Evolutionary conservation across 202 grass and related monocot species (phyloP), one percentile per base, ranked within the genome.

Genomic region (Alloteropsis angusta): DNA sequence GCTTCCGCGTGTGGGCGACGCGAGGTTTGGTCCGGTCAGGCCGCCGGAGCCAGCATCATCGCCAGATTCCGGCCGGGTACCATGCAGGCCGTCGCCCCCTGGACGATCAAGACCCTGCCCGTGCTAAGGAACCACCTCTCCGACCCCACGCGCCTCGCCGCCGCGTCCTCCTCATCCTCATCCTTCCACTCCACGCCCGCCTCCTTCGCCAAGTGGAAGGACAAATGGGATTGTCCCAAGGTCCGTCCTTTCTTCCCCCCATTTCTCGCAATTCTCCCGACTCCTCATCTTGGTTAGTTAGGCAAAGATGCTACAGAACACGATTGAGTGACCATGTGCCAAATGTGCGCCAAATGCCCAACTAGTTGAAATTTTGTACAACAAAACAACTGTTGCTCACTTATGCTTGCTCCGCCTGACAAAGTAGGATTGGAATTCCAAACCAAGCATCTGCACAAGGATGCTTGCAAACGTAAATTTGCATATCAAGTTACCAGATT

Each of bases 131-230:
- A 17, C 60, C 83, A 86, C 18, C 78, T 85, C 35, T 43, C 10
- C 65, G 43, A 46, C 16, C 60, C 53, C 36, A 28, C 74, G 50
- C 82, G 82, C 4, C 61, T 67, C 17, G 54, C 84, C 17, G 54
- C 84, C 11, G 63, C 65, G 11, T 4, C 35, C 52, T 26, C 49
- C 5, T 49, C 65, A 12, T 26, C 49, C 5, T 49, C 65, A 12
- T 87, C 87, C 63, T 88, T 97, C 81, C 91, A 93, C 85, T 90
- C 89, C 79, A 92, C 91, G 16, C 80, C 82, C 25, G n/a, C 80
- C 52, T 65, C 74, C 1, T 48, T 80, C 45, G 89, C 83, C 2
- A 92, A 94, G 89, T 92, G 95, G 87, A 94, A 88, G 81, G 45
- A n/a, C 64, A 94, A 94, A 66, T 94, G 87, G 83, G 87, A 90